Conservation (phyloP, 176 grass and related monocot species). For the Oryza coarctata region DNA sequence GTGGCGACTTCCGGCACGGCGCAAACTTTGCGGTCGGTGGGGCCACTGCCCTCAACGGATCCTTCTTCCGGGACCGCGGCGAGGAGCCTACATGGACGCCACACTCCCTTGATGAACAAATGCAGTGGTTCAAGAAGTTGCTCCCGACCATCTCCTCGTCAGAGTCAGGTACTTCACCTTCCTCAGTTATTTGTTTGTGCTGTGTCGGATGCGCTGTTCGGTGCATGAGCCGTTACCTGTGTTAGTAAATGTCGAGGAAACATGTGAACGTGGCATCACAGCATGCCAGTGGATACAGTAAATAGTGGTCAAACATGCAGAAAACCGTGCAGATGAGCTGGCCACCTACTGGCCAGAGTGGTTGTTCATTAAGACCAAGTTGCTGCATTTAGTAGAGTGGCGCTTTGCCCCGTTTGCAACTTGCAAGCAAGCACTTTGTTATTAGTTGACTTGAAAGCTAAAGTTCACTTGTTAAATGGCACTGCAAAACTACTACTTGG, state of each 20-base stretch:
- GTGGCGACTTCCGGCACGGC: slow-evolving; percentile 58
- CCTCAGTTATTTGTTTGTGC: slow-evolving; percentile 6
- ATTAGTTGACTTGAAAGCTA: neutral
- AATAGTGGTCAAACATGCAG: slow-evolving; percentile 24
- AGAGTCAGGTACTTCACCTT: slow-evolving; percentile 27
- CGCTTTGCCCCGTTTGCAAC: neutral
- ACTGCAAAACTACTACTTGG: neutral
- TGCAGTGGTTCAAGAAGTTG: slow-evolving; percentile 84
- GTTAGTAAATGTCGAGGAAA: slow-evolving; percentile 7
- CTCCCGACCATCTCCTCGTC: slow-evolving; percentile 42
- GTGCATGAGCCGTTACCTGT: neutral
- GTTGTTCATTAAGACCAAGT: neutral
- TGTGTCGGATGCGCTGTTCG: neutral
- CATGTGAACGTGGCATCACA: slow-evolving; percentile 1
- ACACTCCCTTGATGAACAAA: slow-evolving; percentile 63
- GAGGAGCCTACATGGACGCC: slow-evolving; percentile 61
- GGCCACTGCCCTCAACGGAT: slow-evolving; percentile 62
- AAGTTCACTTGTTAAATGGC: slow-evolving; percentile 18
- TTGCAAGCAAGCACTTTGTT: neutral
- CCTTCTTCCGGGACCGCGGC: slow-evolving; percentile 60
- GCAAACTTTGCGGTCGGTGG: slow-evolving; percentile 84
- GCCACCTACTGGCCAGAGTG: neutral
- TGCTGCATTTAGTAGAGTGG: slow-evolving; percentile 15
- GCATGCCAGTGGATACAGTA: neutral
- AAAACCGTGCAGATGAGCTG: neutral